Percentiles rank a stretch among this genome's conserved stretches.
phyloP scores from a whole-genome alignment of 345 rosid species.

The Populus deltoides region DNA sequence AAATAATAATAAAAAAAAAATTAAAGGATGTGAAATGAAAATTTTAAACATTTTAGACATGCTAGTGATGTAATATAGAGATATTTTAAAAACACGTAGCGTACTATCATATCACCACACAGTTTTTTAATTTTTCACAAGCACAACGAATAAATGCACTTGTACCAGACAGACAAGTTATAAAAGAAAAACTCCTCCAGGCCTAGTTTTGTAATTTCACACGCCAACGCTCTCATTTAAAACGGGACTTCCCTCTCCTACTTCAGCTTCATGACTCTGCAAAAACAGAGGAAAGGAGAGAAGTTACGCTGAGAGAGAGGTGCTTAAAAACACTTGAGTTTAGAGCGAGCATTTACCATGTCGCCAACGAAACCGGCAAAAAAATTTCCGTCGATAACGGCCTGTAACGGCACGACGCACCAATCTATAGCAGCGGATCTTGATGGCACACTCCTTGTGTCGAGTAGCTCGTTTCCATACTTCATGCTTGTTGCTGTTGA shows the following conservation, averaged over 20 bases:
- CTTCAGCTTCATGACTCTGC: not conserved
- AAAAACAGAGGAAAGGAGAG: not conserved
- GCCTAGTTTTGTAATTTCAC: constrained; percentile 32
- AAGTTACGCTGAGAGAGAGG: not conserved
- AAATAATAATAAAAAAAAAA: too few relatives aligned
- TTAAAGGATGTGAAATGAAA: too few relatives aligned
- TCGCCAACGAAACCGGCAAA: constrained; percentile 18
- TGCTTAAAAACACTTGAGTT: not conserved
- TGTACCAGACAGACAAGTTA: too few relatives aligned
- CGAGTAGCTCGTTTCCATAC: constrained; percentile 84
- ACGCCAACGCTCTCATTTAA: constrained; percentile 46
- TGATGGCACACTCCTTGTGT: constrained; percentile 81
- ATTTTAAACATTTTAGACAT: too few relatives aligned
- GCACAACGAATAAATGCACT: too few relatives aligned
- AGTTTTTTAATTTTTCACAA: too few relatives aligned
- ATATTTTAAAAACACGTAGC: too few relatives aligned
- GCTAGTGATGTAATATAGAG: too few relatives aligned
- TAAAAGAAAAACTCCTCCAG: not conserved
- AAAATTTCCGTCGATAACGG: constrained; percentile 53
- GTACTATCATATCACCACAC: too few relatives aligned
- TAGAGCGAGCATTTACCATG: constrained; percentile 21
- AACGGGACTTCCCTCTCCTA: constrained; percentile 41
- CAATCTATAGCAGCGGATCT: constrained; percentile 86
- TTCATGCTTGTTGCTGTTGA: constrained; percentile 88
- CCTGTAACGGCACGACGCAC: constrained; percentile 45